Base-by-base conservation (phyloP, 306 rosid genomes). In the Vachellia pachyceras region DNA sequence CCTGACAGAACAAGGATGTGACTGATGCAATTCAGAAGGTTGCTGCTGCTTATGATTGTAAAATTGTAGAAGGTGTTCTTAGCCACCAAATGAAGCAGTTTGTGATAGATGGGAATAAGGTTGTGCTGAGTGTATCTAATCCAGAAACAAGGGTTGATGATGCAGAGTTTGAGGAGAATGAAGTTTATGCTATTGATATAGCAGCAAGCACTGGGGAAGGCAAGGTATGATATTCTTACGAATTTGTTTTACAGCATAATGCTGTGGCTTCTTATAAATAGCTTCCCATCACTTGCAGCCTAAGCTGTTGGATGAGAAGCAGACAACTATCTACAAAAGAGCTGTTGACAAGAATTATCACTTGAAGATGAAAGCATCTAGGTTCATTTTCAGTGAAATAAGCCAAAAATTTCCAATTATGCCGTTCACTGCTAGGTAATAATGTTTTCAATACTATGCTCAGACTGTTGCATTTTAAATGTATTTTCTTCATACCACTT, bases 61-160 rank as follows among this genome's bases (percentile, higher is more conserved):
- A 89, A 82, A 89, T 89, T 70, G 92, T 91, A 44, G 96, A 91
- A 78, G 96, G 93, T 47, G 96, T 89, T 82, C 96, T 91, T 77
- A 91, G 96, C 83, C 96, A 91, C 79, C 96, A 91, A 87, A 81
- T 89, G 85, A 91, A 91, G 87, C 96, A 91, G 88, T 91, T 91
- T 85, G 96, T 91, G 81, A 89, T 91, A 67, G 92, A 91, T 70
- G 93, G 92, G 47, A 91, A 91, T 85, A 91, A 91, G 86, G 96
- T 89, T 69, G 87, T 91, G 11, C 44, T 89, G 81, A 91, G 93
- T 8, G 90, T 83, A 41, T 76, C 92, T 81, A 87, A 81, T 70
- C 85, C 96, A 11, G 93, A 91, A 0, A 91, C 96, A 2, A 86
- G 87, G 80, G 96, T 91, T 20, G 93, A 91, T 25, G 93, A 89